These are phyloP conservation scores for Wallacemonas sp. DNA, from an alignment of 208 protist species.

Conservation along the genomic window DNA sequence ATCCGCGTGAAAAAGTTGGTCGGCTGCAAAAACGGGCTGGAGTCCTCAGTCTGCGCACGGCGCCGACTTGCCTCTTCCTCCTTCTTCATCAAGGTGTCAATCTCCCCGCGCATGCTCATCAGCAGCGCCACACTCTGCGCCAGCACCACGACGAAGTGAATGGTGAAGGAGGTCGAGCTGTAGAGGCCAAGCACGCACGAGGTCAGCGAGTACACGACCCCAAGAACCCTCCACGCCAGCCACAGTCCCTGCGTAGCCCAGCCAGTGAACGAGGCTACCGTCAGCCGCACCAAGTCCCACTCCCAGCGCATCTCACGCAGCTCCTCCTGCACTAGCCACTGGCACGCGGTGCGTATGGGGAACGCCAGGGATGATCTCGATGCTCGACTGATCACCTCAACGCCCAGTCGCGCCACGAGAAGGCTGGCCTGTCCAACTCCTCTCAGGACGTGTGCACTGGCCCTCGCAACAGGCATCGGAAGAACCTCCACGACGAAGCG, in stretches of 20 bases:
- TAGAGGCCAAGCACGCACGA: constrained; percentile 31
- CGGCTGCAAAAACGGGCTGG: neutral
- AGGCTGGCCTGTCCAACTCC: neutral
- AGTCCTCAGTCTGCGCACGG: constrained; percentile 1
- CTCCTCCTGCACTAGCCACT: constrained; percentile 24
- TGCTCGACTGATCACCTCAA: neutral
- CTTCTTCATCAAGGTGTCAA: constrained; percentile 32
- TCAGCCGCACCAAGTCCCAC: constrained; percentile 12
- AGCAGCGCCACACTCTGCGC: constrained; percentile 68
- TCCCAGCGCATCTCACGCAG: constrained; percentile 32
- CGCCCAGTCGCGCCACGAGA: neutral
- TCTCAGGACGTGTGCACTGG: neutral
- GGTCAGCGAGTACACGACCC: neutral
- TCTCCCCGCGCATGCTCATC: constrained; percentile 67
- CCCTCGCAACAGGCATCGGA: neutral
- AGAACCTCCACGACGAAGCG: constrained; percentile 10
- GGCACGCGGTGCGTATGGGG: neutral
- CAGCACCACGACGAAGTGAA: constrained; percentile 51
- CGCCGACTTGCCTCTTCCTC: constrained; percentile 18
- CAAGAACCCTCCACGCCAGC: neutral
- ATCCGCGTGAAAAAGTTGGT: neutral
- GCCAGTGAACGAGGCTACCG: neutral
- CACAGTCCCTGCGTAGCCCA: neutral
- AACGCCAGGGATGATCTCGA: neutral
- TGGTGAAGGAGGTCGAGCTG: constrained; percentile 57